Evolutionary conservation across 306 rosid genomes (phyloP).

Genomic region (Cucumis cinereus): DNA sequence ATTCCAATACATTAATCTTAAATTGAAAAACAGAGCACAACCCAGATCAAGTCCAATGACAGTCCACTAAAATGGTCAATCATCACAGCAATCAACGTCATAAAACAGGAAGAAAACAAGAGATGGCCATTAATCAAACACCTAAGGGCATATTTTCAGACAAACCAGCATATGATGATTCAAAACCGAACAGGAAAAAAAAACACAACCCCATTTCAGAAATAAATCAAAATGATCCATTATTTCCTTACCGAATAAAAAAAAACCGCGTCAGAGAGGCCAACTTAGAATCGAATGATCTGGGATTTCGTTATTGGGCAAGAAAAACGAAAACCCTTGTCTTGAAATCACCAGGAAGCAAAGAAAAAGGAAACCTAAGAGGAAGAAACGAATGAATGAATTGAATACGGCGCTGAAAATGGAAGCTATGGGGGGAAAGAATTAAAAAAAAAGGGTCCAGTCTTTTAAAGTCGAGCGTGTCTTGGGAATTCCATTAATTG

Average conservation of each 20-base stretch:
- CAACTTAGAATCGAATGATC: constrained; percentile 7
- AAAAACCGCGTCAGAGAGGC: constrained; percentile 2
- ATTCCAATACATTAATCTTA: not conserved
- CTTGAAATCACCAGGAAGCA: constrained; percentile 23
- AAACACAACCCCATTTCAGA: constrained; percentile 24
- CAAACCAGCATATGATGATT: constrained; percentile 14
- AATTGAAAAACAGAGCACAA: constrained; percentile 7
- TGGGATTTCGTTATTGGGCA: not conserved
- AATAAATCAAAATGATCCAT: not conserved
- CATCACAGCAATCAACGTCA: not conserved
- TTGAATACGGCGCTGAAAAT: not conserved
- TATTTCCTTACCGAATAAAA: not conserved
- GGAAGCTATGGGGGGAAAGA: not conserved
- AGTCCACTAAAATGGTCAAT: not conserved
- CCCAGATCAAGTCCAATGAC: not conserved
- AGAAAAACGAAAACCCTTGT: not conserved
- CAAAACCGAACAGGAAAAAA: constrained; percentile 21
- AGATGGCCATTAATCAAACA: not conserved
- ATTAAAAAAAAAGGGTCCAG: constrained; percentile 1
- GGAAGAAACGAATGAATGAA: constrained; percentile 8
- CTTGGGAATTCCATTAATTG: not conserved
- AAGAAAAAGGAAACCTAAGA: constrained; percentile 18
- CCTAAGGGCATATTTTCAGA: constrained; percentile 3
- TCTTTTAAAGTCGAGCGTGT: not conserved
- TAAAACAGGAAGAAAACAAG: not conserved